Evolutionary conservation across 257 asterid genomes (phyloP).

Genomic region (Galeopsis tetrahit): DNA sequence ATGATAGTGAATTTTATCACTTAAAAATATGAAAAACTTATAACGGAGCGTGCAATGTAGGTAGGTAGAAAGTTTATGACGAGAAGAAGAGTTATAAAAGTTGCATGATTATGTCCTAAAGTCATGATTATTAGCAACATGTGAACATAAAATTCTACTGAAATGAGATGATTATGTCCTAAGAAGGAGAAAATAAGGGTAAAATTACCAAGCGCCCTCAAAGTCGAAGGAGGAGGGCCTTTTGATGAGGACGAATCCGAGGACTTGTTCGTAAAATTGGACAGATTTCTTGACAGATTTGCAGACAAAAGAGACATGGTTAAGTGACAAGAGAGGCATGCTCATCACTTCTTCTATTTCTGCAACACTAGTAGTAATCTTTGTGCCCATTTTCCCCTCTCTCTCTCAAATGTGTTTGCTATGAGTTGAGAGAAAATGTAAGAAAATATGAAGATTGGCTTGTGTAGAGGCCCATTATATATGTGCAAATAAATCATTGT

Average conservation of each 20-base stretch:
- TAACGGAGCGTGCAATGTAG: too few relatives aligned
- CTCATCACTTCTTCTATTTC: slow-evolving; percentile 29
- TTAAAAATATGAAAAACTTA: too few relatives aligned
- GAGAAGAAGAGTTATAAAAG: too few relatives aligned
- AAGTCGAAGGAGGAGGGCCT: slow-evolving; percentile 86
- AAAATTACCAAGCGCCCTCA: slow-evolving; percentile 80
- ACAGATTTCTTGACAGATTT: slow-evolving; percentile 63
- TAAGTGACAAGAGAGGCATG: slow-evolving; percentile 61
- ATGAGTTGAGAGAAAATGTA: neutral
- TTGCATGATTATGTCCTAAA: too few relatives aligned
- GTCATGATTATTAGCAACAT: too few relatives aligned
- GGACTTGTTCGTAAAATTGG: slow-evolving; percentile 64
- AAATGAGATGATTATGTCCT: neutral
- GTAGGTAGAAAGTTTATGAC: too few relatives aligned
- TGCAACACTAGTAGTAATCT: slow-evolving; percentile 18
- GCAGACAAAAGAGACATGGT: slow-evolving; percentile 80
- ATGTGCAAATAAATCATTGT: neutral
- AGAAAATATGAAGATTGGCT: slow-evolving; percentile 12
- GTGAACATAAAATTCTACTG: neutral
- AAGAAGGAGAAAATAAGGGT: neutral
- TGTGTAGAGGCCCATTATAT: slow-evolving; percentile 15
- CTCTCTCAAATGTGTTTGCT: neutral
- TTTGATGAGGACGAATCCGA: slow-evolving; percentile 76
- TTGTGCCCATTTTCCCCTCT: slow-evolving; percentile 24
- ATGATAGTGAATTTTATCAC: too few relatives aligned